phyloP scores from a whole-genome alignment of 495 filamentous ascomycete genomes.

The Hypoxylon subgilvum region DNA sequence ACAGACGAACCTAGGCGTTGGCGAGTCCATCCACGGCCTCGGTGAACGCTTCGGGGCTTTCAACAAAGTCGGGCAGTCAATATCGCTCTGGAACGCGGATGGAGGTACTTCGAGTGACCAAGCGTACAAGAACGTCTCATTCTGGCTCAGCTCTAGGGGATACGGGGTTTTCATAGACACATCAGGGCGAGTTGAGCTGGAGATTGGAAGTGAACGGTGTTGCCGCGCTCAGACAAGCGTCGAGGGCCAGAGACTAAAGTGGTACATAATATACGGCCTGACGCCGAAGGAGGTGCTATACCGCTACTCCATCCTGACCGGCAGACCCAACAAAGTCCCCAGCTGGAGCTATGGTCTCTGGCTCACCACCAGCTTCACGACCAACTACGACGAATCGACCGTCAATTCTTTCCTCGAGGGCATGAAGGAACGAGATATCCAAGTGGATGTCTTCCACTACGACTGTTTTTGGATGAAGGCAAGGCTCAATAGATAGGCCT shows the following conservation, averaged over 20 bases:
- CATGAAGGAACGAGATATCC: constrained; percentile 68
- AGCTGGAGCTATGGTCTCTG: constrained; percentile 75
- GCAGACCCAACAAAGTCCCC: constrained; percentile 64
- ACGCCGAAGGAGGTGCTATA: constrained; percentile 70
- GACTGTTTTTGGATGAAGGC: constrained; percentile 68
- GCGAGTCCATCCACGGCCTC: constrained; percentile 72
- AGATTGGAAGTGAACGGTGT: constrained; percentile 71
- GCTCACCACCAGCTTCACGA: constrained; percentile 74
- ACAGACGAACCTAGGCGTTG: constrained; percentile 66
- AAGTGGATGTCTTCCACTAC: constrained; percentile 74
- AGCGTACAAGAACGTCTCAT: constrained; percentile 76
- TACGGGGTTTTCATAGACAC: constrained; percentile 76
- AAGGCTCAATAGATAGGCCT: neutral
- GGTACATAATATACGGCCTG: constrained; percentile 70
- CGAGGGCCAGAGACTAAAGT: constrained; percentile 63
- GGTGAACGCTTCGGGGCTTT: constrained; percentile 75
- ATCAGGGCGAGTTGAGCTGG: constrained; percentile 64
- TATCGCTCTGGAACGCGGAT: constrained; percentile 75
- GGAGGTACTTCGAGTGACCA: constrained; percentile 73
- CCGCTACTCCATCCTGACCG: constrained; percentile 67
- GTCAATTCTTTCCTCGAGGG: constrained; percentile 71
- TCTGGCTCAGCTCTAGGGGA: constrained; percentile 70
- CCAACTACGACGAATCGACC: constrained; percentile 70
- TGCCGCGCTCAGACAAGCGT: constrained; percentile 69
- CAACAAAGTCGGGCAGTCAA: constrained; percentile 70